phyloP scores from a whole-genome alignment of 1,284 basidiomycete species.

The Apiotrichum veenhuisii region DNA sequence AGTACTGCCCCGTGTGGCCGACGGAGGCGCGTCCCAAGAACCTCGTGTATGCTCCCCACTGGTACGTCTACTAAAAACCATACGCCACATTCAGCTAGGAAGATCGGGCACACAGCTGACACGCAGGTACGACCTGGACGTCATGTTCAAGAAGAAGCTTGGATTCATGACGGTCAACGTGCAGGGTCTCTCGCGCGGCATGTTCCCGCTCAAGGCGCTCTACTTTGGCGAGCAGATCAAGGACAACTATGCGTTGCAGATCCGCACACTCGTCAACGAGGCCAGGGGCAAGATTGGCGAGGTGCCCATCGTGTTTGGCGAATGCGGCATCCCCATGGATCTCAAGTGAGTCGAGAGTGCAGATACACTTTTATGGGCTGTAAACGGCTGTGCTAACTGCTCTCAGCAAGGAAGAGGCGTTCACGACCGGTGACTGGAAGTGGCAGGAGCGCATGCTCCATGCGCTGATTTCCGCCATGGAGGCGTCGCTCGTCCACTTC shows the following conservation, averaged over 20 bases:
- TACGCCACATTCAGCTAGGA: too few relatives aligned
- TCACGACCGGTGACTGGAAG: slow-evolving; percentile 67
- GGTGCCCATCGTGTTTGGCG: slow-evolving; percentile 76
- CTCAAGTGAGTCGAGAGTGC: slow-evolving; percentile 64
- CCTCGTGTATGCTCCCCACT: slow-evolving; percentile 86
- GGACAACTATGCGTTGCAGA: slow-evolving; percentile 76
- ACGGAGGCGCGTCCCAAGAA: slow-evolving; percentile 60
- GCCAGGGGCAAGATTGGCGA: slow-evolving; percentile 68
- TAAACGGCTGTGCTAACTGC: slow-evolving; percentile 4
- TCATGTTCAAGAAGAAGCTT: slow-evolving; percentile 74
- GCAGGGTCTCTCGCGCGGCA: slow-evolving; percentile 78
- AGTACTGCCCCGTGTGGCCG: slow-evolving; percentile 80
- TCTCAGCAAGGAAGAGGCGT: slow-evolving; percentile 64
- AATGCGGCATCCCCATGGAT: slow-evolving; percentile 90
- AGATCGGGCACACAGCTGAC: not conserved
- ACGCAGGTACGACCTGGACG: slow-evolving; percentile 79
- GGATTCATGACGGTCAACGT: slow-evolving; percentile 83
- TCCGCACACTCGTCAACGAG: slow-evolving; percentile 69
- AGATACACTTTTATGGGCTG: not conserved
- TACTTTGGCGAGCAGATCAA: slow-evolving; percentile 80
- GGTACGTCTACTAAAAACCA: slow-evolving; percentile 56
- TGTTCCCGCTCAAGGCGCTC: slow-evolving; percentile 71
- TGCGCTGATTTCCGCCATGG: slow-evolving; percentile 72
- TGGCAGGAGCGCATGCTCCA: slow-evolving; percentile 88
- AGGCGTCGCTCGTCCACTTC: slow-evolving; percentile 68